These are phyloP conservation scores for Papiliotrema nemorosa DNA, from an alignment of 1,284 basidiomycete species.

Conservation along the genomic window DNA sequence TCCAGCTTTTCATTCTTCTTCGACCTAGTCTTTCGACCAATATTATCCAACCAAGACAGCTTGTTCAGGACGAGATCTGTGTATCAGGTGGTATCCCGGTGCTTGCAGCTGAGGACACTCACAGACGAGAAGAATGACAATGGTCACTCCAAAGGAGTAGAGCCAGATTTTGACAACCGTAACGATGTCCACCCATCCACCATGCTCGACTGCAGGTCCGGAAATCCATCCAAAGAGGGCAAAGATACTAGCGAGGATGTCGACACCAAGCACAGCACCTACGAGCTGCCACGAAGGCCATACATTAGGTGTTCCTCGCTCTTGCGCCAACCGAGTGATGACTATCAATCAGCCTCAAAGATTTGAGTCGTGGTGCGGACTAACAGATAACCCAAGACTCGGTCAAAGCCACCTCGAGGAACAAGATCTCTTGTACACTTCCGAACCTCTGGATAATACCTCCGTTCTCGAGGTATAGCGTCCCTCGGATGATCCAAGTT, in stretches of 20 bases:
- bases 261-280: conserved; percentile 55
- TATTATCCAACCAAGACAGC: conserved; percentile 52
- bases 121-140: conserved; percentile 53
- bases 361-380: too few relatives aligned
- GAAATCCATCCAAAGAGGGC: conserved; percentile 57
- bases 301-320: conserved; percentile 42
- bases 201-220: conserved; percentile 48
- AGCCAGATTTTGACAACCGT: conserved; percentile 56
- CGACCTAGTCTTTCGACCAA: conserved; percentile 52
- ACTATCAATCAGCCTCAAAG: too few relatives aligned
- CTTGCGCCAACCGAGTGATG: conserved; percentile 40
- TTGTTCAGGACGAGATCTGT: conserved; percentile 48
- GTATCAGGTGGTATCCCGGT: too few relatives aligned
- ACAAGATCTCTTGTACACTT: conserved; percentile 55
- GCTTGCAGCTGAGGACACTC: too few relatives aligned
- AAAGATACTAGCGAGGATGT: conserved; percentile 56
- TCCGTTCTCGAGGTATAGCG: conserved; percentile 52
- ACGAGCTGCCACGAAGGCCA: conserved; percentile 54
- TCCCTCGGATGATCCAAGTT: conserved; percentile 57
- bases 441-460: conserved; percentile 58
- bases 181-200: conserved; percentile 55
- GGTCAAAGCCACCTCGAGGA: conserved; percentile 58
- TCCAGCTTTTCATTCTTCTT: conserved; percentile 53
- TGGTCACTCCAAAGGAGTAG: conserved; percentile 55
- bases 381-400: conserved; percentile 57